A percentile compares a stretch with the other conserved stretches of the same genome.
Evolutionary conservation across 345 rosid species (phyloP).

Genomic region (Lagerstroemia speciosa): DNA sequence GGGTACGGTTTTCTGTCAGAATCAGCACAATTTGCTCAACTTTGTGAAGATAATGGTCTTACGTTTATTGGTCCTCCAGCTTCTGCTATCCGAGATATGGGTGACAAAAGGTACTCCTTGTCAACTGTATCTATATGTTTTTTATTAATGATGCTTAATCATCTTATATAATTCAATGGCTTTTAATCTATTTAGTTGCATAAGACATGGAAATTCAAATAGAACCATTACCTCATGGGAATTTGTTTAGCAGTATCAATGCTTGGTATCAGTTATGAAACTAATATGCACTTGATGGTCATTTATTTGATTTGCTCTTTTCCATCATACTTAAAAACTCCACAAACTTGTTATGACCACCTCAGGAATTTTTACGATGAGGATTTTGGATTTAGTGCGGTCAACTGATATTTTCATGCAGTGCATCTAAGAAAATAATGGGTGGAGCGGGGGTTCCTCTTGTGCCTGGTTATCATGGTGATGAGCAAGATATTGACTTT

Average conservation of each 20-base stretch:
- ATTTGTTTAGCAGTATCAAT: neutral
- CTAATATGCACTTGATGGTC: neutral
- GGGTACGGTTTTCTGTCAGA: slow-evolving; percentile 91
- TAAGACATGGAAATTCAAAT: neutral
- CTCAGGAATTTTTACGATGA: neutral
- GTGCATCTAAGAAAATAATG: slow-evolving; percentile 97
- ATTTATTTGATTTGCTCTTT: neutral
- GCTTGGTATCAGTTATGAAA: neutral
- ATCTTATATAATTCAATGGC: neutral
- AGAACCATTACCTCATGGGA: neutral
- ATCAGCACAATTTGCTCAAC: slow-evolving; percentile 72
- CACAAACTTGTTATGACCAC: neutral
- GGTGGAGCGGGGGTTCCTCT: slow-evolving; percentile 96
- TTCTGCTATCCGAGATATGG: slow-evolving; percentile 94
- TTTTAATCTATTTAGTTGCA: neutral
- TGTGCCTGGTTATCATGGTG: slow-evolving; percentile 91
- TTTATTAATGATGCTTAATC: neutral
- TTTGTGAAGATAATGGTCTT: slow-evolving; percentile 71
- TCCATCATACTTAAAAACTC: neutral
- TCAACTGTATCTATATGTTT: neutral
- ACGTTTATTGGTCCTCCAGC: slow-evolving; percentile 85
- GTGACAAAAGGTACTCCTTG: slow-evolving; percentile 69
- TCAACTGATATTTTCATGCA: slow-evolving; percentile 18
- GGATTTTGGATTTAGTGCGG: no score
- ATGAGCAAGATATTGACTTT: slow-evolving; percentile 68